Conservation (phyloP, 2,329 filamentous ascomycete species). For the Clonostachys byssicola region DNA sequence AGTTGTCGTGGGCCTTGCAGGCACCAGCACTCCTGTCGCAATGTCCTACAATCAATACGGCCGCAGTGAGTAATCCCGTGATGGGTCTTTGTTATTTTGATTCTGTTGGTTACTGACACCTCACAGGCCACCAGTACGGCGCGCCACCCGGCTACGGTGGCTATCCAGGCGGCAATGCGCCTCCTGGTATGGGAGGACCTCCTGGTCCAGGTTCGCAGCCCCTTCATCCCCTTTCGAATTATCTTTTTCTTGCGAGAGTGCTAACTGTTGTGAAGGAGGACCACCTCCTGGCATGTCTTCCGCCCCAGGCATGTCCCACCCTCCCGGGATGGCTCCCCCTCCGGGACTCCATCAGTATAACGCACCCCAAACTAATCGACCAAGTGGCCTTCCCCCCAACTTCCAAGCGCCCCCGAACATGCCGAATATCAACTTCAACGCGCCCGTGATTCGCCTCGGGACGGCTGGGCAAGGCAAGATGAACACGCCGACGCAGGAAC, state of each 20-base stretch:
- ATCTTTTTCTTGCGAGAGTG: constrained; percentile 1
- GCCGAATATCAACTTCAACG: constrained; percentile 97
- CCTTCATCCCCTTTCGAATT: constrained; percentile 4
- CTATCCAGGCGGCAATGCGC: constrained; percentile 56
- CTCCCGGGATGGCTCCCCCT: constrained; percentile 18
- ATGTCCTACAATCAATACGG: constrained; percentile 63
- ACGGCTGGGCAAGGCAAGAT: constrained; percentile 65
- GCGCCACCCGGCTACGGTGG: constrained; percentile 69
- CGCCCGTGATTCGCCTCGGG: constrained; percentile 90
- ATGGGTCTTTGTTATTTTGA: constrained; percentile 2
- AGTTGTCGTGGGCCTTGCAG: too few species aligned
- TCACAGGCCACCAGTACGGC: constrained; percentile 58
- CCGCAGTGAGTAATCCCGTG: constrained; percentile 36
- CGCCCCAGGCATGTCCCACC: constrained; percentile 74
- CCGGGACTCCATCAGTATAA: constrained; percentile 69
- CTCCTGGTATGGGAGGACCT: constrained; percentile 70
- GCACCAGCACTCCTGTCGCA: not conserved
- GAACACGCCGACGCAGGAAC: constrained; percentile 34
- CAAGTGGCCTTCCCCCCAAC: constrained; percentile 72
- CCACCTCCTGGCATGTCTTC: constrained; percentile 77
- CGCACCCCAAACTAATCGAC: constrained; percentile 72
- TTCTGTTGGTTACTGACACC: not conserved
- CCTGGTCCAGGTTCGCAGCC: constrained; percentile 72
- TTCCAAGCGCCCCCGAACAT: constrained; percentile 90
- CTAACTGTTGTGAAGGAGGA: constrained; percentile 35